Percentiles rank a stretch among this genome's conserved stretches.
phyloP scores from a whole-genome alignment of 176 grass and related monocot species.

The Aegilops speltoides region DNA sequence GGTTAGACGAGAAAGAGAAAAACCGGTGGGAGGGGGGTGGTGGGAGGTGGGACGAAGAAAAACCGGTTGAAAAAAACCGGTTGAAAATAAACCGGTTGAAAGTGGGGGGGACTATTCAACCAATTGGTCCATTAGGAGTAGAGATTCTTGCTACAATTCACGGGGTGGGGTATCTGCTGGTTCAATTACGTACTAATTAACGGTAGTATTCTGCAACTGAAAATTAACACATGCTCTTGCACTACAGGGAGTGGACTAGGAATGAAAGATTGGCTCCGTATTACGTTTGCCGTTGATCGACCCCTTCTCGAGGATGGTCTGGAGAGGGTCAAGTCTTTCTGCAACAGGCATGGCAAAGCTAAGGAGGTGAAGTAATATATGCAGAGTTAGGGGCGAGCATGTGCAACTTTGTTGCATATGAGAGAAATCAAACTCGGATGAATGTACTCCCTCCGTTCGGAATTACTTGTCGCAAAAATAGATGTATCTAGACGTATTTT shows the following conservation, averaged over 20 bases:
- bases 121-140: too few relatives aligned
- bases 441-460: too few relatives aligned
- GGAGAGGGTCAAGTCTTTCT: constrained; percentile 58
- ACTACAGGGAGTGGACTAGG: constrained; percentile 44
- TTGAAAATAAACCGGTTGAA: too few relatives aligned
- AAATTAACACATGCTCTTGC: neutral
- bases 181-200: neutral
- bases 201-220: neutral
- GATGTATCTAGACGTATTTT: too few relatives aligned
- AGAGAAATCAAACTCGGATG: neutral
- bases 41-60: too few relatives aligned
- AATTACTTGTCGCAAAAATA: too few relatives aligned
- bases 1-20: too few relatives aligned
- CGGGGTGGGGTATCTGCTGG: too few relatives aligned
- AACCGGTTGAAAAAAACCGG: too few relatives aligned
- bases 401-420: neutral
- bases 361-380: neutral
- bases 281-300: constrained; percentile 54
- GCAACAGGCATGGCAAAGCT: constrained; percentile 43
- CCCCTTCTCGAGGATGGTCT: constrained; percentile 53
- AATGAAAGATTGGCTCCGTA: constrained; percentile 62
- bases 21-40: too few relatives aligned
- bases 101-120: too few relatives aligned
- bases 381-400: neutral
- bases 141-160: neutral